Evolutionary conservation across 192 early-diverging fungal genomes (phyloP).

Genomic region (Linnemannia exigua): DNA sequence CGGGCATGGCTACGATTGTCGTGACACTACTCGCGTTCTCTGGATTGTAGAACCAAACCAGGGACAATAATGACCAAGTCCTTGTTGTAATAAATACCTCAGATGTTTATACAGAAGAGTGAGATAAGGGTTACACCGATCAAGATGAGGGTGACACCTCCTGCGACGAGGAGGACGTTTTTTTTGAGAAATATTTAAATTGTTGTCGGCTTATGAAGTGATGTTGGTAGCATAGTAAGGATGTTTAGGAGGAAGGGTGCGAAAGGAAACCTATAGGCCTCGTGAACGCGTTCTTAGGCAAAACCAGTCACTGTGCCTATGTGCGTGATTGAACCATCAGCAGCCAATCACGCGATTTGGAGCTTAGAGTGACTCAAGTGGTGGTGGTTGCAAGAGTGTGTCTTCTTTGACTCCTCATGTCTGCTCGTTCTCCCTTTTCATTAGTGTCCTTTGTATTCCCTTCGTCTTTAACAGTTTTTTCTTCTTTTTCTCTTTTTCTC

Average conservation of each 20-base stretch:
- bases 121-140: neutral
- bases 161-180: neutral
- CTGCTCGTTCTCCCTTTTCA: neutral
- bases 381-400: no score
- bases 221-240: neutral
- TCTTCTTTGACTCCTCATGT: neutral
- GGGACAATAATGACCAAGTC: neutral
- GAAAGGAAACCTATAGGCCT: no score
- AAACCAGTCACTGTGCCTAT: neutral
- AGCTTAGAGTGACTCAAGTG: constrained; percentile 25
- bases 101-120: no score
- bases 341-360: constrained; percentile 36
- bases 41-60: neutral
- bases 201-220: neutral
- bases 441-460: neutral
- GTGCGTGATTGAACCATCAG: neutral
- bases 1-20: constrained; percentile 5
- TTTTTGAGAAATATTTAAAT: no score
- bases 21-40: neutral
- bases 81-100: no score
- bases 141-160: neutral
- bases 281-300: neutral
- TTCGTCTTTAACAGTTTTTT: neutral
- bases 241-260: no score
- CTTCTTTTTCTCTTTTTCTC: neutral